Evolutionary conservation across 441 rosid genomes (phyloP), one percentile per base, ranked within the genome.

Genomic region (Macaranga tanarius): DNA sequence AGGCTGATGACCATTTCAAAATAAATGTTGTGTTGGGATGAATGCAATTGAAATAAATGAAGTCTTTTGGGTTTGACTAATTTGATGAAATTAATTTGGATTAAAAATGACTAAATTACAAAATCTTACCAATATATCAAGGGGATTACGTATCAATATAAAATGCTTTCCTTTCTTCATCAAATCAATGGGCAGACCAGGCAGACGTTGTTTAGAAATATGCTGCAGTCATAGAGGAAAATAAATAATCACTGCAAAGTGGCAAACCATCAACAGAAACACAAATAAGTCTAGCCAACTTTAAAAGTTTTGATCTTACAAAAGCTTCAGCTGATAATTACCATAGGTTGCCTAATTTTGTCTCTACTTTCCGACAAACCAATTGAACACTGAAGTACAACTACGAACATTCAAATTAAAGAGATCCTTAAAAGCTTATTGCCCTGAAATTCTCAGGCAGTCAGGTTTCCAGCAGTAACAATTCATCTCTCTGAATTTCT

Each of bases 151-250:
- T 67, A 92, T 92, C 81, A 92, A 70, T 77, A 93, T 83, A 81
- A 93, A 86, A 73, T 93, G 98, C 68, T 89, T 90, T 77, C 95
- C 97, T 80, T 83, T 89, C 79, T 84, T 83, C 89, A 93, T 76
- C 72, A 92, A 76, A 72, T 91, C 93, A 76, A 19, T 73, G 44
- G 92, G 85, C 76, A 92, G 83, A 77, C 92, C 89, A 23, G 83
- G 81, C 26, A 90, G 26, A 69, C 89, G 72, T 65, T 92, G 84
- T 83, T 93, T 91, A 72, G 90, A 81, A 0, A 93, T 81, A 75
- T 93, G 94, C 97, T 93, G 87, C 58, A 61, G 44, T 63, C 60
- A 62, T 12, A 19, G 51, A 50, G 75, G 45, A 56, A 6, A 17
- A 51, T 70, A 28, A 28, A 65, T 23, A 5, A 58, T 2, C 44